Evolutionary conservation across 352 stramenopile species (phyloP), one percentile per base, ranked within the genome.

Genomic region (Phytophthora podocarpi): DNA sequence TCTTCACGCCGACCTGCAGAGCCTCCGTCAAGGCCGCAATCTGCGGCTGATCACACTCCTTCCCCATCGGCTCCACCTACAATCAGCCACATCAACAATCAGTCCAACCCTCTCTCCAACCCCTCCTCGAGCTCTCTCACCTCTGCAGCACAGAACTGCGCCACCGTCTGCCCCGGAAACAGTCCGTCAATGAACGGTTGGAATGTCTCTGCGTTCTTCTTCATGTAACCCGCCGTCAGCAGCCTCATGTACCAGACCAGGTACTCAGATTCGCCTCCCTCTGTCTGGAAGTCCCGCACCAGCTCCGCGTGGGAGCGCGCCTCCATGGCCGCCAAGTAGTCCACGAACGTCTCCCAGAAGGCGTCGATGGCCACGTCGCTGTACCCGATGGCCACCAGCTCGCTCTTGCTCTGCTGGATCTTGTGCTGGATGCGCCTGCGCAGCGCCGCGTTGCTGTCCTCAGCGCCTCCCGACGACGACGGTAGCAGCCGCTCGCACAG

Each of bases 311-410:
- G 76, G 11, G 85, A 85, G 0, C 85, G 80, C 11, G 72, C 90
- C 60, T 90, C 76, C 85, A 93, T 93, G 13, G 80, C 76, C 2
- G 79, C 85, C 47, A 93, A 70, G 47, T 93, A 93, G 45, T 98
- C 91, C 16, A 97, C 81, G 55, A 98, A 88, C 21, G 88, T 96
- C 46, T 98, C 95, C 74, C 94, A 92, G 80, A 98, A 98, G 49
- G 88, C 83, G 69, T 98, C 93, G 70, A 98, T 94, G 6, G 91
- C 87, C 20, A 95, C 82, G 67, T 97, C 86, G 37, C 91, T 93
- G 72, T 98, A 98, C 40, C 93, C 93, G 28, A 96, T 70, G 1
- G 79, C 72, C 31, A 96, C 50, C 21, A 97, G 73, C 43, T 90
- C 79, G 23, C 48, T 64, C 61, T 93, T 93, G 49, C 80, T 91